Percentiles rank a stretch among this genome's conserved stretches.
phyloP scores from a whole-genome alignment of 116 monocot genomes.

The Iris pallida region DNA sequence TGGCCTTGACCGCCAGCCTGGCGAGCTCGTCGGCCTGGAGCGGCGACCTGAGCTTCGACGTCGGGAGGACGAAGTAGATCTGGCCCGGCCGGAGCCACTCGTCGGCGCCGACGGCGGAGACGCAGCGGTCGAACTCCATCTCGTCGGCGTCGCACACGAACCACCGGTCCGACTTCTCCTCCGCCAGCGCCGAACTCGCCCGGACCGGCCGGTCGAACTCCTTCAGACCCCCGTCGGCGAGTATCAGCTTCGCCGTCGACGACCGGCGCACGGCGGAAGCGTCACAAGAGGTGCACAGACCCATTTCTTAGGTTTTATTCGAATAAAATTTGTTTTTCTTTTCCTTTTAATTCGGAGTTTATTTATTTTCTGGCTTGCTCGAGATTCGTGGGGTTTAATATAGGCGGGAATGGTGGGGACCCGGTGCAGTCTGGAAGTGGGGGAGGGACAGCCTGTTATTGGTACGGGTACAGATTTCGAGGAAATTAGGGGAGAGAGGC shows the following conservation, averaged over 20 bases:
- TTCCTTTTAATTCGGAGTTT: not conserved
- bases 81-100: conserved; percentile 36
- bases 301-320: too few relatives aligned
- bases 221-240: conserved; percentile 16
- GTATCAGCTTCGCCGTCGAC: conserved; percentile 18
- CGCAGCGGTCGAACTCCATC: conserved; percentile 41
- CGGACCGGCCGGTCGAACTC: conserved; percentile 36
- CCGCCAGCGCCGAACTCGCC: conserved; percentile 16
- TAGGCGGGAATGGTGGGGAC: not conserved
- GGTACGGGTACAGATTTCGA: not conserved
- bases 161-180: conserved; percentile 11
- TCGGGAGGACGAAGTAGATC: conserved; percentile 51
- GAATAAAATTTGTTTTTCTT: not conserved
- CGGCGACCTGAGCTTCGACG: conserved; percentile 27
- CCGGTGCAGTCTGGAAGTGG: not conserved
- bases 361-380: not conserved
- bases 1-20: conserved; percentile 33
- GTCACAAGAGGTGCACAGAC: conserved; percentile 16
- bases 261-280: conserved; percentile 9
- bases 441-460: not conserved
- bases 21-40: conserved; percentile 38
- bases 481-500: too few relatives aligned
- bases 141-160: conserved; percentile 53
- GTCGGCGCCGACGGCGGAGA: conserved; percentile 10
- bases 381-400: not conserved